Evolutionary conservation across 2,329 filamentous ascomycete species (phyloP).

Genomic region (Arthroderma uncinatum): DNA sequence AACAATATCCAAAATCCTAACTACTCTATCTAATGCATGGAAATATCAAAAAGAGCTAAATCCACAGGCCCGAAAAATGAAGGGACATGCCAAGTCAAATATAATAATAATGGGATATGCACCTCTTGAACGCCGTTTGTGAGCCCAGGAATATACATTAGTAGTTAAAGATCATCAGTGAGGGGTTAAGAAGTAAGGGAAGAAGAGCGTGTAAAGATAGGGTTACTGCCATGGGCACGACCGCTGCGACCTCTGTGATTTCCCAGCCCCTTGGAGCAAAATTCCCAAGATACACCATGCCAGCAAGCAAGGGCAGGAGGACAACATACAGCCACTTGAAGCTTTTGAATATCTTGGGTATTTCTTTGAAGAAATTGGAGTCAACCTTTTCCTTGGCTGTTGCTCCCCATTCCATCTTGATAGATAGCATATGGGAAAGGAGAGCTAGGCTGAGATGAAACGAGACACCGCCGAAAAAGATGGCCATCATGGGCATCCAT

Average conservation of each 20-base stretch:
- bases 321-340: conserved; percentile 59
- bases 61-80: neutral
- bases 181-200: conserved; percentile 17
- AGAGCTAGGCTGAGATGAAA: conserved; percentile 73
- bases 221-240: conserved; percentile 17
- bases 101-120: neutral
- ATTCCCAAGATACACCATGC: conserved; percentile 22
- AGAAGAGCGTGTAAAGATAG: conserved; percentile 16
- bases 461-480: conserved; percentile 63
- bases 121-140: neutral
- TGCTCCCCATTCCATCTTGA: conserved; percentile 77
- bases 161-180: conserved; percentile 19
- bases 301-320: conserved; percentile 16
- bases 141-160: neutral
- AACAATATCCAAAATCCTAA: too few relatives aligned
- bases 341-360: conserved; percentile 64
- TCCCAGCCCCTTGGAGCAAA: conserved; percentile 29
- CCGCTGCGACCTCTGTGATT: conserved; percentile 24
- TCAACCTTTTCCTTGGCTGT: conserved; percentile 66
- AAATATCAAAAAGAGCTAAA: too few relatives aligned
- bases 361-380: conserved; percentile 75
- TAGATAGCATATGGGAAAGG: conserved; percentile 70
- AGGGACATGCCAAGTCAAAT: neutral
- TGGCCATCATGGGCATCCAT: conserved; percentile 53
- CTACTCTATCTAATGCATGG: too few relatives aligned